Evolutionary conservation across 2,329 filamentous ascomycete genomes (phyloP).

Genomic region (Phaeoacremonium minimum): DNA sequence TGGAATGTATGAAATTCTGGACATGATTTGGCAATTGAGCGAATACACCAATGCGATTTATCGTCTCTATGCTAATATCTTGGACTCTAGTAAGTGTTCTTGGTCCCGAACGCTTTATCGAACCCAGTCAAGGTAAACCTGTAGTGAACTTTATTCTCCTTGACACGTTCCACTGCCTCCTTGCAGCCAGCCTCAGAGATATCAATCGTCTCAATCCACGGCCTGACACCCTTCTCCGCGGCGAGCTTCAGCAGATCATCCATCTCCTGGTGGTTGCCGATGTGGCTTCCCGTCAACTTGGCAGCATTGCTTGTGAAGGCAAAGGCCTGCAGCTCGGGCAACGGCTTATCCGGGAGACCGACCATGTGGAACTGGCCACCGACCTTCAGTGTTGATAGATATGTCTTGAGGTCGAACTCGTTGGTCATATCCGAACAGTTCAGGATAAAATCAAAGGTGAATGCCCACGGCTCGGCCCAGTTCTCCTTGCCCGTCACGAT

Average conservation of each 20-base stretch:
- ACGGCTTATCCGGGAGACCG: constrained; percentile 48
- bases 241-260: constrained; percentile 55
- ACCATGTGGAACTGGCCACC: constrained; percentile 54
- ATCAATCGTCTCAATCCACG: constrained; percentile 16
- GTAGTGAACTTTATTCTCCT: constrained; percentile 68
- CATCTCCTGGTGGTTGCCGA: constrained; percentile 58
- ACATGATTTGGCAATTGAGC: too few species aligned
- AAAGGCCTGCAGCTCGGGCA: constrained; percentile 35
- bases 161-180: constrained; percentile 65
- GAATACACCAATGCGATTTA: too few species aligned
- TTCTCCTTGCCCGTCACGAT: constrained; percentile 41
- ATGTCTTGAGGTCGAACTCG: constrained; percentile 48
- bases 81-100: constrained; percentile 3
- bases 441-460: constrained; percentile 46
- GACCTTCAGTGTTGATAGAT: constrained; percentile 46
- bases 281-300: constrained; percentile 44
- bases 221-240: constrained; percentile 41
- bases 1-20: too few species aligned
- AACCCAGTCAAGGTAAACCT: constrained; percentile 66
- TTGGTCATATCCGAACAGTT: constrained; percentile 45
- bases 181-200: constrained; percentile 51
- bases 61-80: too few species aligned
- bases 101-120: constrained; percentile 54
- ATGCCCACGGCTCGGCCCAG: constrained; percentile 53
- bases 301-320: constrained; percentile 33